A percentile compares a stretch with the other conserved stretches of the same genome.
phyloP scores from a whole-genome alignment of 2,329 filamentous ascomycete genomes.

The Chrysosporium keratinophilum region DNA sequence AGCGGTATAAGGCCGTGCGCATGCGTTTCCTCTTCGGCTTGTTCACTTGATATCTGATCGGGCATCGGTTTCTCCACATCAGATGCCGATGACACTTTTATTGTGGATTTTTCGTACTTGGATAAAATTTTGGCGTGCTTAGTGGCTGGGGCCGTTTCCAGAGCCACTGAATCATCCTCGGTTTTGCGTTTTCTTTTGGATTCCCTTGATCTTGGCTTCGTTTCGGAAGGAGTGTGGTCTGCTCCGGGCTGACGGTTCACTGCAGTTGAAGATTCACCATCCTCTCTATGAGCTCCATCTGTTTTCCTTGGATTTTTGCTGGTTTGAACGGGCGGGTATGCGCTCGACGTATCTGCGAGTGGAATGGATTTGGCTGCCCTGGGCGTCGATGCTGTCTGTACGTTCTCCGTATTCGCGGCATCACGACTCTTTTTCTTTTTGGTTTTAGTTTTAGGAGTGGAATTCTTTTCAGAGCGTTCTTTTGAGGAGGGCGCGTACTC shows the following conservation, averaged over 20 bases:
- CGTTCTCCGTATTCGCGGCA: neutral
- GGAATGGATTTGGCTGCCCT: neutral
- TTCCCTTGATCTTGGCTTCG: neutral
- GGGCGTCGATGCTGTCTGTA: neutral
- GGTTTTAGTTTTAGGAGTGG: neutral
- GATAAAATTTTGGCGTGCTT: slow-evolving; percentile 23
- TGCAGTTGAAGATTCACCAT: slow-evolving; percentile 26
- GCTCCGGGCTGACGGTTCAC: slow-evolving; percentile 10
- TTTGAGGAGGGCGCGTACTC: neutral
- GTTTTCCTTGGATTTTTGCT: slow-evolving; percentile 11
- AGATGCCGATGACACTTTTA: slow-evolving; percentile 15
- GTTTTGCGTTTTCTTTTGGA: slow-evolving; percentile 10
- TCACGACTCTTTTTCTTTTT: slow-evolving; percentile 22
- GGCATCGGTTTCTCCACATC: neutral
- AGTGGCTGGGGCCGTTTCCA: slow-evolving; percentile 23
- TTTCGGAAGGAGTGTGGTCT: neutral
- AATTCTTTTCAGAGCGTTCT: neutral
- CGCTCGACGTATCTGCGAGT: neutral
- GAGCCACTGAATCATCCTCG: slow-evolving; percentile 27
- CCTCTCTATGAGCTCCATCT: slow-evolving; percentile 7
- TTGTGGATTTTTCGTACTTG: slow-evolving; percentile 21
- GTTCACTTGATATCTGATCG: neutral
- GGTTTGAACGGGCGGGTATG: neutral
- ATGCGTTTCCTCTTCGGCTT: slow-evolving; percentile 25
- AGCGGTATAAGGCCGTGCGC: slow-evolving; percentile 68